Evolutionary conservation across 495 filamentous ascomycete genomes (phyloP), one percentile per base, ranked within the genome.

Genomic region (Tuber microsphaerosporum): DNA sequence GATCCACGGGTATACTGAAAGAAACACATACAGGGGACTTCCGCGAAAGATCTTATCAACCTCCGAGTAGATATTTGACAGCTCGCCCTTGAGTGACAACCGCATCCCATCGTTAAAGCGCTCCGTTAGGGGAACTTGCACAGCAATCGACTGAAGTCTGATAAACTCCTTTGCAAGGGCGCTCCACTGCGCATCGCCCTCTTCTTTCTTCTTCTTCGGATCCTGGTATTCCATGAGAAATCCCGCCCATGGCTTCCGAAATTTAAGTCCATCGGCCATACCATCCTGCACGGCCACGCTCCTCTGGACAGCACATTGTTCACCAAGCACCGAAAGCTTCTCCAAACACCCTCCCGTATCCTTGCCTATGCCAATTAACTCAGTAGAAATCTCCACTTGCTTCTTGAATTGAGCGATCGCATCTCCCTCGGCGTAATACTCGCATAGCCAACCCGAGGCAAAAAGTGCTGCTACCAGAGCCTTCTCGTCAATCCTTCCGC

Each of bases 401-500:
- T 41, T 71, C 22, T 70, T 78, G 70, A 79, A 79, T 37, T 68
- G 22, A 4, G 45, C 42, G 31, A 56, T 43, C 12, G 70, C 46
- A 10, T 72, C 71, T 34, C 51, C 68, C 56, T 79, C 76, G 4
- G 77, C 74, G 42, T 79, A 56, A 44, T 75, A 79, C 44, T 79
- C 76, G n/a, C 69, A 78, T 17, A 79, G 8, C 77, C 77, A 79
- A n/a, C 73, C 48, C 7, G 77, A 79, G 8, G 70, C 72, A 51
- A 79, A 73, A 8, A 79, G 48, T 19, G 76, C 70, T 14, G n/a
- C 61, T 34, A 75, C 72, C 14, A 73, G 41, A 31, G 76, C 71
- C 17, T 44, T n/a, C 45, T 75, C 44, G 3, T 37, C 41, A 6
- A 79, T 22, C 19, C 46, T 70, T 37, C 37, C 43, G 2, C 51